Conservation (phyloP, 2,329 filamentous ascomycete species). For the Fusarium sp. region DNA sequence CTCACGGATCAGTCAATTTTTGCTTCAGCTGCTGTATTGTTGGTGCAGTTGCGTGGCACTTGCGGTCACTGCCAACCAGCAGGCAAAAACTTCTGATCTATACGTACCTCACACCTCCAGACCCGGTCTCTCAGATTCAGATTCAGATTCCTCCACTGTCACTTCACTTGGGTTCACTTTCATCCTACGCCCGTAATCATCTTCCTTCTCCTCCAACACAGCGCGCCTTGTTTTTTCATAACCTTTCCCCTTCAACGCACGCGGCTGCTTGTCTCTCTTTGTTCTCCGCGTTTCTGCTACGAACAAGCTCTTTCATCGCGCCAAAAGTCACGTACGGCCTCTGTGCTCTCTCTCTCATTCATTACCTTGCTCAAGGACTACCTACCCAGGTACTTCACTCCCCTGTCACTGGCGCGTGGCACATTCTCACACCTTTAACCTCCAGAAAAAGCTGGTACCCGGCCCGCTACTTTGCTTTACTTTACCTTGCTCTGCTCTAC, state of each 20-base stretch:
- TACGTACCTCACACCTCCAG: constrained; percentile 35
- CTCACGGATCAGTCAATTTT: constrained; percentile 4
- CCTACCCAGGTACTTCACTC: constrained; percentile 7
- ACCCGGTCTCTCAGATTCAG: constrained; percentile 10
- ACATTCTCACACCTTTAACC: constrained; percentile 36
- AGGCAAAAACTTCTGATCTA: constrained; percentile 43
- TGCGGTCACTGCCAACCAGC: constrained; percentile 29
- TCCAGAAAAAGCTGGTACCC: constrained; percentile 35
- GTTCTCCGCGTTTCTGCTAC: constrained; percentile 13
- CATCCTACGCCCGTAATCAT: constrained; percentile 31
- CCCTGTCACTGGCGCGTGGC: constrained; percentile 37
- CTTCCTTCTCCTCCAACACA: neutral
- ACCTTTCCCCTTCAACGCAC: neutral
- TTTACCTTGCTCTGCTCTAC: constrained; percentile 21
- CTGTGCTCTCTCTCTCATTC: constrained; percentile 21
- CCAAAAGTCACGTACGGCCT: constrained; percentile 28
- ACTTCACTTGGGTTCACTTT: constrained; percentile 12
- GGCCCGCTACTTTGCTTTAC: constrained; percentile 30
- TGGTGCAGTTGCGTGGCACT: constrained; percentile 32
- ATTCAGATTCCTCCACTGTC: constrained; percentile 30
- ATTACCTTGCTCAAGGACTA: constrained; percentile 8
- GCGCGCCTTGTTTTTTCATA: neutral
- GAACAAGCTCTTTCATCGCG: constrained; percentile 25
- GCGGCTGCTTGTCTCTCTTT: neutral
- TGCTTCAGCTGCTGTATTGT: constrained; percentile 21